Base-by-base conservation (phyloP, 345 rosid species). In the Camelina hispida region DNA sequence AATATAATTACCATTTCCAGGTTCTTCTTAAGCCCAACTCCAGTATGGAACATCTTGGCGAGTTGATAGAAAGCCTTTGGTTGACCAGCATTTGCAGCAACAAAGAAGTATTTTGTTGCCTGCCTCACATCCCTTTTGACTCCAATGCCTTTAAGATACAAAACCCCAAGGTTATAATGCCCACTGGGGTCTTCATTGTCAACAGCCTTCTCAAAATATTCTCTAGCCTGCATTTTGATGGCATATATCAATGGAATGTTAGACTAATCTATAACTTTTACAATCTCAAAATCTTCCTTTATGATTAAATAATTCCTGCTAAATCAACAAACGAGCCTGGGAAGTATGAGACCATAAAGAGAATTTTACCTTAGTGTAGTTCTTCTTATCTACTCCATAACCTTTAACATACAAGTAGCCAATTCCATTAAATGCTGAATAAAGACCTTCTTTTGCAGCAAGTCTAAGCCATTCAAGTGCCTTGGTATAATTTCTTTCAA, bases 51-150 rank as follows among this genome's bases (percentile, higher is more conserved):
- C 99, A 93, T 96, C 85, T 86, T 96, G 50, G 98, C 99, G 75
- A 96, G 85, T 82, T 96, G 99, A 81, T 89, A 96, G 81, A 91
- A 89, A 54, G 98, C 99, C 88, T 96, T 96, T 30, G 97, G 96
- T 79, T 91, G 97, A 76, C 97, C 98, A 48, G 83, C 87, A 81
- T 93, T 96, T 54, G 99, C 98, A 81, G 99, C 99, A 30, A 48
- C 70, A 22, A 91, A 76, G 74, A 96, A 93, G 77, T 78, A 84
- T 61, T 83, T 83, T 79, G 88, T 85, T 2, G 99, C 99, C 63
- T 79, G 60, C 78, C 86, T 93, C 62, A 96, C 88, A 76, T 96
- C 98, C 81, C 88, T 89, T 82, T 84, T 87, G 50, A 96, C 96
- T 47, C 98, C 98, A 18, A 96, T 88, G 59, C 88, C 97, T 84